Evolutionary conservation across 805 yeast species (phyloP).

Genomic region (Millerago galiae): DNA sequence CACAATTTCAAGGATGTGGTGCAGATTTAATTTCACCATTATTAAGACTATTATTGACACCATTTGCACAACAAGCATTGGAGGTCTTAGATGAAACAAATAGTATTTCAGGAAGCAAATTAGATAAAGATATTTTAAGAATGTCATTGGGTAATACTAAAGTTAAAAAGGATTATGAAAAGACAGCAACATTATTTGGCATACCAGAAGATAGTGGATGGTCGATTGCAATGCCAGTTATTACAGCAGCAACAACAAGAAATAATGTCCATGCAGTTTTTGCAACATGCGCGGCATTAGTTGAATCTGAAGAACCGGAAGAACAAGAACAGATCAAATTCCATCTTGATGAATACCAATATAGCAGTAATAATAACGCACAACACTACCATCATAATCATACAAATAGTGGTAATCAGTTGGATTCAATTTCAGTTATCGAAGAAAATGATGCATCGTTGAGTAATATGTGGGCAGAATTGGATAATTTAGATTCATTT

Average conservation of each 20-base stretch:
- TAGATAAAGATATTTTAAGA: conserved; percentile 86
- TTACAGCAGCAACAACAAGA: conserved; percentile 81
- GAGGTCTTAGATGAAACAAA: conserved; percentile 85
- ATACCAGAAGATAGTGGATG: conserved; percentile 94
- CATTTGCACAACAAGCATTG: conserved; percentile 80
- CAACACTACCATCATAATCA: conserved; percentile 5
- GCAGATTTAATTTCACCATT: conserved; percentile 93
- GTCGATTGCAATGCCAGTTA: conserved; percentile 95
- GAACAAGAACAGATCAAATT: conserved; percentile 36
- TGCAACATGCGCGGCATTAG: conserved; percentile 58
- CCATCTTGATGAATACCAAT: conserved; percentile 54
- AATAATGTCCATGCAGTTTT: conserved; percentile 95
- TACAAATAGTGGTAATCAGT: conserved; percentile 6
- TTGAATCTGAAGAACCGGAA: conserved; percentile 26
- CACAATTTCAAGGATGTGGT: conserved; percentile 83
- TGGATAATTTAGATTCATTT: conserved; percentile 83
- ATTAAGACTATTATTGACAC: conserved; percentile 71
- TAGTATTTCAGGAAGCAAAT: conserved; percentile 79
- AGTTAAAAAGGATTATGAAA: conserved; percentile 73
- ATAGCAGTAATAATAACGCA: conserved; percentile 19
- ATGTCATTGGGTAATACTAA: conserved; percentile 84
- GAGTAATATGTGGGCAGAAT: conserved; percentile 88
- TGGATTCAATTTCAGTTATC: conserved; percentile 42
- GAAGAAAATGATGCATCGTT: conserved; percentile 70
- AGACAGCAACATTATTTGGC: conserved; percentile 86